A percentile compares a stretch with the other conserved stretches of the same genome.
Conservation (phyloP, 768 basidiomycete species). For the Obba rivulosa region DNA sequence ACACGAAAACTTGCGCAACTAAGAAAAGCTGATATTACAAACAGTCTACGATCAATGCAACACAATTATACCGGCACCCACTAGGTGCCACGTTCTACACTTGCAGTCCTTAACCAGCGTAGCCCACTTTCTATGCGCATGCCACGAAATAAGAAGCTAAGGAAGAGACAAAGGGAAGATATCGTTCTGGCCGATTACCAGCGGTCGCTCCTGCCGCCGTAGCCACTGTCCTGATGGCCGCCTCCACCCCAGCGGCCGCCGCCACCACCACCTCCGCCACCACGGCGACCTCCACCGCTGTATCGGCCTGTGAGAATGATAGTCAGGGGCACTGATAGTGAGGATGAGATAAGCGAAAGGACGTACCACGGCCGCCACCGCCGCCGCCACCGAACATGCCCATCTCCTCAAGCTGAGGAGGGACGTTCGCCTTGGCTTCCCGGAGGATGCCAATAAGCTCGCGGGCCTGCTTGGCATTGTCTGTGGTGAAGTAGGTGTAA, state of each 20-base stretch:
- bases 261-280: constrained; percentile 41
- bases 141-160: too few relatives aligned
- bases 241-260: constrained; percentile 37
- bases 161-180: neutral
- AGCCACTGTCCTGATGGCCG: constrained; percentile 38
- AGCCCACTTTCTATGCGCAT: too few relatives aligned
- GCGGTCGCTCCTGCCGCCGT: constrained; percentile 29
- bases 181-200: constrained; percentile 18
- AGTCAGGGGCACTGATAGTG: constrained; percentile 5
- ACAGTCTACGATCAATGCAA: too few relatives aligned
- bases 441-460: constrained; percentile 83
- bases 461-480: constrained; percentile 91
- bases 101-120: too few relatives aligned
- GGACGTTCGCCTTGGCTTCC: constrained; percentile 83
- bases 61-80: too few relatives aligned
- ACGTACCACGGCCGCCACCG: constrained; percentile 56
- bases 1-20: too few relatives aligned
- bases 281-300: constrained; percentile 30
- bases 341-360: neutral
- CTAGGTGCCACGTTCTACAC: too few relatives aligned
- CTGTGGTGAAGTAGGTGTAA: constrained; percentile 95
- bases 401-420: constrained; percentile 93
- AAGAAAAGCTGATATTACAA: too few relatives aligned
- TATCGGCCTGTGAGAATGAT: constrained; percentile 58
- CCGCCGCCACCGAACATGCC: constrained; percentile 80